These are phyloP conservation scores for Neurospora cerealis DNA, from an alignment of 495 filamentous ascomycete species.

Conservation along the genomic window DNA sequence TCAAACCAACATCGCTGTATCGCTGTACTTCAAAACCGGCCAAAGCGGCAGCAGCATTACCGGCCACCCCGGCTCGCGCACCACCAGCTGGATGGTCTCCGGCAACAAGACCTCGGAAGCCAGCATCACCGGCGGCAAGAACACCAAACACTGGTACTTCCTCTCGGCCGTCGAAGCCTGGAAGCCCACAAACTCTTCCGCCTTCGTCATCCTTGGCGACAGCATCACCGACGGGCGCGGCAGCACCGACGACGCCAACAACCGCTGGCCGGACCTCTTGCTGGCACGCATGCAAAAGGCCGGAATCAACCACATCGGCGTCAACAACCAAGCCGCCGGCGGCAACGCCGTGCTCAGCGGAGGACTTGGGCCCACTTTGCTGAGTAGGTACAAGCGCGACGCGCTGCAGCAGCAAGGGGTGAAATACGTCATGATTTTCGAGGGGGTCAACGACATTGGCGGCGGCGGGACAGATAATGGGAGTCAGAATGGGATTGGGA, in stretches of 20 bases:
- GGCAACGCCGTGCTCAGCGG: constrained; percentile 58
- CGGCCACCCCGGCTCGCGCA: constrained; percentile 58
- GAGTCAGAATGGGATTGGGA: constrained; percentile 41
- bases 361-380: constrained; percentile 51
- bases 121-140: constrained; percentile 34
- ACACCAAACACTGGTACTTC: constrained; percentile 48
- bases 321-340: constrained; percentile 65
- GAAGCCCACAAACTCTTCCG: constrained; percentile 29
- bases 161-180: constrained; percentile 51
- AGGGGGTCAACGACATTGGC: constrained; percentile 65
- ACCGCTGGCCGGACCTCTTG: constrained; percentile 61
- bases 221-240: constrained; percentile 66
- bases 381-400: constrained; percentile 55
- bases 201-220: constrained; percentile 58
- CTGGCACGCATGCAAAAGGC: constrained; percentile 43
- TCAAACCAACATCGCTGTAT: constrained; percentile 44
- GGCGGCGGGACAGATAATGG: constrained; percentile 33
- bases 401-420: constrained; percentile 46
- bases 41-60: constrained; percentile 50
- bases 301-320: constrained; percentile 38
- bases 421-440: constrained; percentile 57
- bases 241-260: constrained; percentile 53
- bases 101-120: constrained; percentile 44
- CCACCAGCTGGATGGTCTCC: constrained; percentile 45
- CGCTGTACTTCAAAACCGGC: constrained; percentile 48